Base-by-base conservation (phyloP, 2,329 filamentous ascomycete species). In the Phialemonium atrogriseum region DNA sequence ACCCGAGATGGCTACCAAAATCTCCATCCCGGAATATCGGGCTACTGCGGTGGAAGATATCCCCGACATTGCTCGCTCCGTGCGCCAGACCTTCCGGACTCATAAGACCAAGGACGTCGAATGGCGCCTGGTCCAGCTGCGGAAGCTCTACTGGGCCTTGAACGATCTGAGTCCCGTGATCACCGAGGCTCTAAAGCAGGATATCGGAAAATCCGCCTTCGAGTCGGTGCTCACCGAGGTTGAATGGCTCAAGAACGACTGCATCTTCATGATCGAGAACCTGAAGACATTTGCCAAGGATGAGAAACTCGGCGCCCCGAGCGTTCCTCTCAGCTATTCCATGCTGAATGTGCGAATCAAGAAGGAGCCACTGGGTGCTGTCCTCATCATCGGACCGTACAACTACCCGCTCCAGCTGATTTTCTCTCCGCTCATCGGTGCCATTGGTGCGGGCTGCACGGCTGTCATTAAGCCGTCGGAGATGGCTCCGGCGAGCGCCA, bases 71-170 rank as follows among this genome's bases (percentile, higher is more conserved):
- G 72, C 78, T 50, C 65, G 72, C 35, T 70, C 62, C 6, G 61
- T 82, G 25, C 78, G 78, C 50, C 60, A 67, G 31, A 77, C 80
- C n/a, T 96, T 85, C 60, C 69, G 71, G 46, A 72, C 83, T 12
- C 79, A 87, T 55, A 83, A 80, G 61, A 95, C 88, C 25, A 86
- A 86, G 52, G 72, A 84, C 33, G 54, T 95, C 38, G 73, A 84
- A 49, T 96, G 82, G 64, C 79, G 91, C 41, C 67, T 88, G 41
- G 69, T 76, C 33, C 91, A 96, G 68, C 76, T 98, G 39, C 82
- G 88, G 47, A 89, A 87, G 70, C 78, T 96, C 35, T 96, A 94
- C 67, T 96, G 91, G 91, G 87, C 74, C 7, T 57, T 95, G 44
- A 77, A 77, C 43, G 89, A 96, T 65, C 80, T 84, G 54, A 70